Evolutionary conservation across 164 flowering plant species (phyloP), one percentile per base, ranked within the genome.

Genomic region (Annona cherimola): DNA sequence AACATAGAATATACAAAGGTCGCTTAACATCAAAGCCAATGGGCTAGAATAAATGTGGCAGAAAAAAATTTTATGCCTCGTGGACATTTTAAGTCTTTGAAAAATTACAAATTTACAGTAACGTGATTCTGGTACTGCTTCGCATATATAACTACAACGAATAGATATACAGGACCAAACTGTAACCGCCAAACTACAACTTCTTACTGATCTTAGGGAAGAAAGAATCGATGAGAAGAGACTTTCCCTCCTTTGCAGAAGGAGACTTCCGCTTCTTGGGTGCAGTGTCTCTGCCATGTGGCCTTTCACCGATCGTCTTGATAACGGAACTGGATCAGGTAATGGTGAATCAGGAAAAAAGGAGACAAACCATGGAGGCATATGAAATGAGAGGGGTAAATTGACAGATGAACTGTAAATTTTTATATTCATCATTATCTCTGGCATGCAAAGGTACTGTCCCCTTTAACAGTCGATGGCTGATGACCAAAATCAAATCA

Each of bases 171-270:
- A 42, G n/a, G 16, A 64, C n/a, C 67, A 66, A 67, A 61, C 14
- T 9, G 57, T 43, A 4, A 63, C 35, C 71, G 57, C 39, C 6
- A 44, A 42, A 60, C 74, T 75, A 87, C 4, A 84, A 76, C 67
- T 82, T 84, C 69, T 81, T 78, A 50, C 74, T 82, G 69, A 79
- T 78, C 75, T 86, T 89, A 5, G 44, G 74, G 70, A 90, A 90
- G 82, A 88, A 92, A 11, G 39, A 3, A 80, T 92, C 90, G 57
- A 92, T 90, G 1, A 92, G 84, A n/a, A 86, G 66, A 76, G 86
- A 83, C 68, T 79, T 84, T 70, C 82, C 72, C n/a, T 57, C 85
- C 69, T 78, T 81, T 4, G 83, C 66, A 57, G 86, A 71, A 26
- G 35, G 35, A n/a, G 76, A 62, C 65, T 89, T 92, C 9, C 45